phyloP scores from a whole-genome alignment of 2,329 filamentous ascomycete genomes.

The Diaporthe vexans region DNA sequence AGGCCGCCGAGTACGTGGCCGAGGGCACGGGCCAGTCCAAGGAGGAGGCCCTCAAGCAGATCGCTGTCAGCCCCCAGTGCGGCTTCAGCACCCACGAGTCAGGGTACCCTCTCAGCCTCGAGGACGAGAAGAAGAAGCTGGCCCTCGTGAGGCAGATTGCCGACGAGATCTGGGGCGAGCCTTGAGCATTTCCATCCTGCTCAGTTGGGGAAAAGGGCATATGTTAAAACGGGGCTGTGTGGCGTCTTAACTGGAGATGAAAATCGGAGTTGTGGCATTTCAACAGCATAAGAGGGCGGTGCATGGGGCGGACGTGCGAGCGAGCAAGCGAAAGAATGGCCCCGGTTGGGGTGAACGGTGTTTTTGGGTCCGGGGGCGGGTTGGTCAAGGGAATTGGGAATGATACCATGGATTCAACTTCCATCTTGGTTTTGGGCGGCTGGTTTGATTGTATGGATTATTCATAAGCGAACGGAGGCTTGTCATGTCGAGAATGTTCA shows the following conservation, averaged over 20 bases:
- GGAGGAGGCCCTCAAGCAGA: constrained; percentile 77
- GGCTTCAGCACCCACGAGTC: constrained; percentile 82
- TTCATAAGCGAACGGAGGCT: not conserved
- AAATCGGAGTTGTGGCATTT: constrained; percentile 36
- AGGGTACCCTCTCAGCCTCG: constrained; percentile 77
- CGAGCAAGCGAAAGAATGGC: constrained; percentile 18
- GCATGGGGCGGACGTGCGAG: constrained; percentile 11
- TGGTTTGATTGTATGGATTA: not conserved
- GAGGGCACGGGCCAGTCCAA: constrained; percentile 74
- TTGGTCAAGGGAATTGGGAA: constrained; percentile 6
- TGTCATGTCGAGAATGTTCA: not conserved
- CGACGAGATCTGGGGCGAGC: constrained; percentile 76
- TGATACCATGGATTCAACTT: constrained; percentile 43
- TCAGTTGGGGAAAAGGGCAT: not conserved
- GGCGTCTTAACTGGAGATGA: not conserved
- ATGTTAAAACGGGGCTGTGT: not conserved
- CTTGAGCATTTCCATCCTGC: constrained; percentile 56
- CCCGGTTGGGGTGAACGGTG: constrained; percentile 9
- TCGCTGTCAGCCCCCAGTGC: constrained; percentile 79
- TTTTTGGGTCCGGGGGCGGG: constrained; percentile 13
- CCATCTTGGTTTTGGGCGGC: constrained; percentile 35
- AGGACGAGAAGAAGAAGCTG: constrained; percentile 82
- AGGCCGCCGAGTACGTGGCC: constrained; percentile 77
- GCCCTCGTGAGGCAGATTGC: constrained; percentile 79
- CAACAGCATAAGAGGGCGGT: constrained; percentile 41